Evolutionary conservation across 1,139 yeast species (phyloP).

Genomic region (Debaryomyces sp.): DNA sequence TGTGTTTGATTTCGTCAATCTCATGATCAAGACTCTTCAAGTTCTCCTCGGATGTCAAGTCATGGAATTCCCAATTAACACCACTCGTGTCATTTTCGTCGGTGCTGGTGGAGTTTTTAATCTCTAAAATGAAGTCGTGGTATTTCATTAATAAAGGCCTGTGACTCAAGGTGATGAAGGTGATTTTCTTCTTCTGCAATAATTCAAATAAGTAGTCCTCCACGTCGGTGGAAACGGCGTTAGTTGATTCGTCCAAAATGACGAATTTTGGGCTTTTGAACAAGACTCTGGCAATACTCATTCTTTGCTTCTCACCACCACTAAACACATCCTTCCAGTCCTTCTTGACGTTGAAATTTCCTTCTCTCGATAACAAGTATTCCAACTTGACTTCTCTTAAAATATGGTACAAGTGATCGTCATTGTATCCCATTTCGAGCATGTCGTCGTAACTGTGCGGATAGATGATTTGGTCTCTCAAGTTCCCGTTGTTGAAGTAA

Average conservation of each 20-base stretch:
- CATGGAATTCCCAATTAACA: constrained; percentile 43
- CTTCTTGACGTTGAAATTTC: constrained; percentile 60
- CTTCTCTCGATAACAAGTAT: constrained; percentile 68
- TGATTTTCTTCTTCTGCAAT: constrained; percentile 68
- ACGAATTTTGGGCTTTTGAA: constrained; percentile 83
- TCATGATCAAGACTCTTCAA: constrained; percentile 66
- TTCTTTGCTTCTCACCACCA: constrained; percentile 95
- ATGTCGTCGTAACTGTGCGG: constrained; percentile 81
- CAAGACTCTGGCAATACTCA: constrained; percentile 85
- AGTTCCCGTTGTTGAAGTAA: constrained; percentile 75
- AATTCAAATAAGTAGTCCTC: constrained; percentile 86
- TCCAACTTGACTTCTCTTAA: constrained; percentile 79
- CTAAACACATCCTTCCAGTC: constrained; percentile 92
- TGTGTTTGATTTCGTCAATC: constrained; percentile 58
- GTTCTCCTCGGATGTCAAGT: constrained; percentile 61
- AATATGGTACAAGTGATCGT: constrained; percentile 67
- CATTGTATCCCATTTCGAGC: constrained; percentile 72
- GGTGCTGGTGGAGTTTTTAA: constrained; percentile 42
- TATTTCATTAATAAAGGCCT: constrained; percentile 84
- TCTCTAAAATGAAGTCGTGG: constrained; percentile 75
- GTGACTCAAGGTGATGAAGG: constrained; percentile 83
- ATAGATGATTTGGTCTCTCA: constrained; percentile 85
- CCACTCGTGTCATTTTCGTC: constrained; percentile 29
- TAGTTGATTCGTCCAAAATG: constrained; percentile 88
- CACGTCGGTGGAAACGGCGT: constrained; percentile 89